phyloP scores from a whole-genome alignment of 192 early-diverging fungal genomes.

The Rhizophagus clarus region DNA sequence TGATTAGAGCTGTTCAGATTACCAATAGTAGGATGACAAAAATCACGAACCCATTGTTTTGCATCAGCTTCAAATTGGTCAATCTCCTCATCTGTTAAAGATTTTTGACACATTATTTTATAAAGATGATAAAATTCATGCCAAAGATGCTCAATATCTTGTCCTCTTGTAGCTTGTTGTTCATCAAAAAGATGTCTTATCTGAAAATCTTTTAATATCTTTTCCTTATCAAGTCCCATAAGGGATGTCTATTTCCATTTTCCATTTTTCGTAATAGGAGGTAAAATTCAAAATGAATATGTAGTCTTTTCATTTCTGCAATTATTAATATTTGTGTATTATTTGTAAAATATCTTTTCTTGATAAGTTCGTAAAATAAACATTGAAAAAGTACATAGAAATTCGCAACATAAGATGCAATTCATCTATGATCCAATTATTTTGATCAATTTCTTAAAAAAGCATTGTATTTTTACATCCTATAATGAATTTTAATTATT shows the following conservation, averaged over 20 bases:
- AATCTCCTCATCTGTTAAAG: neutral
- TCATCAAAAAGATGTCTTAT: neutral
- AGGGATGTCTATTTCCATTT: neutral
- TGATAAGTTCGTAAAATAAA: neutral
- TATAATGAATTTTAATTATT: conserved; percentile 12
- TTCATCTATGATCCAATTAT: neutral
- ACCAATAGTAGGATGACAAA: neutral
- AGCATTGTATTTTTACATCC: neutral
- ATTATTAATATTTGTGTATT: neutral
- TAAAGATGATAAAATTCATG: neutral
- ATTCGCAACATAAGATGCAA: conserved; percentile 6
- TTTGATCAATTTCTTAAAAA: neutral
- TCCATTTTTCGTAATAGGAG: neutral
- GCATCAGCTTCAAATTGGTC: neutral
- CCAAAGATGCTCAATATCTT: neutral
- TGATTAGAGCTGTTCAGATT: neutral
- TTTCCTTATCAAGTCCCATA: neutral
- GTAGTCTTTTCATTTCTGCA: neutral
- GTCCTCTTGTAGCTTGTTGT: neutral
- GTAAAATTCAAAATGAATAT: conserved; percentile 5
- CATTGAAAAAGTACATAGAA: conserved; percentile 13
- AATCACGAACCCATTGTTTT: neutral
- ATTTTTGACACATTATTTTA: neutral
- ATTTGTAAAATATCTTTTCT: neutral
- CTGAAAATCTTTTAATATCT: conserved; percentile 5